Conservation (phyloP, 306 rosid genomes). For the Cicer arietinum region DNA sequence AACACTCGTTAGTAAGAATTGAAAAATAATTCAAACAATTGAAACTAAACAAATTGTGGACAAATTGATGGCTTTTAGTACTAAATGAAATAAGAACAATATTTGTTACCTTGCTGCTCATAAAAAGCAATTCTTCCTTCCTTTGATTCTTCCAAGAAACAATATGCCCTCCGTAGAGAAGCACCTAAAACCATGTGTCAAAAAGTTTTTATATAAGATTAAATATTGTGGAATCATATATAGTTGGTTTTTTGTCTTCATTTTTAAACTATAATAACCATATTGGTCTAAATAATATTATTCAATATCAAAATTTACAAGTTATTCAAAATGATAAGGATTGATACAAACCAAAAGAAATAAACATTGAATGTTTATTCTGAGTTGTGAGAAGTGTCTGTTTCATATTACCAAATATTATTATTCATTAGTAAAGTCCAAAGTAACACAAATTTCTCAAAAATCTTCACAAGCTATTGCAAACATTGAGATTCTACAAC, state of each 20-base stretch:
- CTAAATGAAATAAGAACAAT: constrained; percentile 3
- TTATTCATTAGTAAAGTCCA: constrained; percentile 6
- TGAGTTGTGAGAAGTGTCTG: neutral
- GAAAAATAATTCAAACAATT: constrained; percentile 5
- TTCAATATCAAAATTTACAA: neutral
- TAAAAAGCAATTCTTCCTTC: constrained; percentile 74
- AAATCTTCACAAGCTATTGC: neutral
- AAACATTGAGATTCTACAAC: constrained; percentile 1
- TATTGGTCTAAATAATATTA: constrained; percentile 14
- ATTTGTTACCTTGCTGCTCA: constrained; percentile 72
- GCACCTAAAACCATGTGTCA: constrained; percentile 62
- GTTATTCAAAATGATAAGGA: constrained; percentile 20
- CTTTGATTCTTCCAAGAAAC: constrained; percentile 81
- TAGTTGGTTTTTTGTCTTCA: neutral
- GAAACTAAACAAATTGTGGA: neutral
- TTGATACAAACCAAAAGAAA: neutral
- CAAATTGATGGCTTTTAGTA: neutral
- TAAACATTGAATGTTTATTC: neutral
- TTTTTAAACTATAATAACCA: constrained; percentile 17
- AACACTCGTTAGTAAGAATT: too few relatives aligned
- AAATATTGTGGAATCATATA: neutral
- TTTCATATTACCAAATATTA: constrained; percentile 15
- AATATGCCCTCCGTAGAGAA: constrained; percentile 76
- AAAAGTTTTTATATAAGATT: neutral
- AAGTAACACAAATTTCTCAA: neutral